Evolutionary conservation across 805 yeast genomes (phyloP), one percentile per base, ranked within the genome.

Genomic region (Kazachstania martiniae): DNA sequence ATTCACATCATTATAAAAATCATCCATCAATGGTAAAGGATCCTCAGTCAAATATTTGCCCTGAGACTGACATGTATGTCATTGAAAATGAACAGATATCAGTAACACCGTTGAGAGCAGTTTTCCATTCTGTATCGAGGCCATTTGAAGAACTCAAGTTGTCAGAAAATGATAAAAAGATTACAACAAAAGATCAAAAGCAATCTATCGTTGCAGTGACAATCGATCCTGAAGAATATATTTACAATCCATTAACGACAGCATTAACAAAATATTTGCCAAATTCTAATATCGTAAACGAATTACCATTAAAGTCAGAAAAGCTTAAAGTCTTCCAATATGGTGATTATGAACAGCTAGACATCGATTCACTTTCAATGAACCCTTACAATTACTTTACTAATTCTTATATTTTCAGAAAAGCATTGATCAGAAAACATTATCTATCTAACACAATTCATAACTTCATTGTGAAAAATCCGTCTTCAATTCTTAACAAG

Each of bases 401-500:
- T 2, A 83, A 87, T 39, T 75, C 94, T 2, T 89, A 84, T 53
- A 73, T 86, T 26, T 89, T 81, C 55, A 66, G 98, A 44, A 91
- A 91, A 52, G 95, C 89, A 0, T 59, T 91, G 34, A 91, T 89
- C 30, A 69, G 98, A 39, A 91, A 91, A 54, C 94, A 91, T 55
- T 87, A 75, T 47, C 61, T 91, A 38, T 73, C 91, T n/a, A 77
- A 84, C 47, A 82, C 94, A 0, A 68, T 91, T n/a, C 78, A 73
- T 31, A 71, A 74, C 36, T 87, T 71, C 45, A 60, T 62, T 4
- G 83, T 78, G 7, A 91, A 91, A 51, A 58, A 86, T 47, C 94
- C 95, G 1, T 55, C 59, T 0, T 74, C 87, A 1, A 60, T 74
- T 1, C 62, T 91, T 34, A 59, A 53, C 2, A 46, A 40, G 1